These are phyloP conservation scores for Spathaspora sp. DNA, from an alignment of 1,139 yeast species.

Conservation along the genomic window DNA sequence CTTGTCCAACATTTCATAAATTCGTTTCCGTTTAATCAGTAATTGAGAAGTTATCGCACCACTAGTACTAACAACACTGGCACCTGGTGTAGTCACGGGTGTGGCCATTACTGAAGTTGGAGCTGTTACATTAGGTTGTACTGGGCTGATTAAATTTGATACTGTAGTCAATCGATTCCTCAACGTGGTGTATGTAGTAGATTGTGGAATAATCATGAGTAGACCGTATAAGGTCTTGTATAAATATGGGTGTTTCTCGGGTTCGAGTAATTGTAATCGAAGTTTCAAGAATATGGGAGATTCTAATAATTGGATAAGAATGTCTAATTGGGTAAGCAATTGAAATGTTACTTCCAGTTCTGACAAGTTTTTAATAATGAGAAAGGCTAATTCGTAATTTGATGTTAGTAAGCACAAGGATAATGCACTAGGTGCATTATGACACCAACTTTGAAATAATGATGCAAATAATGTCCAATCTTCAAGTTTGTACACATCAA, in stretches of 20 bases:
- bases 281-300: conserved; percentile 90
- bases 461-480: conserved; percentile 75
- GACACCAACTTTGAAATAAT: conserved; percentile 89
- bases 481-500: conserved; percentile 48
- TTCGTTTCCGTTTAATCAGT: conserved; percentile 43
- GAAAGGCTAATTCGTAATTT: conserved; percentile 84
- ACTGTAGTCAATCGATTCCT: conserved; percentile 58
- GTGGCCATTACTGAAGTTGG: conserved; percentile 11
- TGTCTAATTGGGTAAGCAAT: conserved; percentile 74
- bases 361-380: conserved; percentile 71
- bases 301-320: conserved; percentile 69
- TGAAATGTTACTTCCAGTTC: conserved; percentile 74
- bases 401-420: conserved; percentile 85
- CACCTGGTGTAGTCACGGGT: conserved; percentile 20
- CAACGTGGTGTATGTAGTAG: conserved; percentile 83
- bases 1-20: conserved; percentile 57
- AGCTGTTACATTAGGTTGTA: conserved; percentile 3
- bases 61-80: conserved; percentile 9
- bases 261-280: conserved; percentile 84
- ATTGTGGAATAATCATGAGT: conserved; percentile 92
- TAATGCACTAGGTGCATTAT: conserved; percentile 85
- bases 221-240: conserved; percentile 90
- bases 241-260: conserved; percentile 76
- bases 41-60: conserved; percentile 22
- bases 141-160: conserved; percentile 13